A percentile compares a stretch with the other conserved stretches of the same genome.
phyloP scores from a whole-genome alignment of 805 yeast genomes.

The Barnettozyma wickerhamii region DNA sequence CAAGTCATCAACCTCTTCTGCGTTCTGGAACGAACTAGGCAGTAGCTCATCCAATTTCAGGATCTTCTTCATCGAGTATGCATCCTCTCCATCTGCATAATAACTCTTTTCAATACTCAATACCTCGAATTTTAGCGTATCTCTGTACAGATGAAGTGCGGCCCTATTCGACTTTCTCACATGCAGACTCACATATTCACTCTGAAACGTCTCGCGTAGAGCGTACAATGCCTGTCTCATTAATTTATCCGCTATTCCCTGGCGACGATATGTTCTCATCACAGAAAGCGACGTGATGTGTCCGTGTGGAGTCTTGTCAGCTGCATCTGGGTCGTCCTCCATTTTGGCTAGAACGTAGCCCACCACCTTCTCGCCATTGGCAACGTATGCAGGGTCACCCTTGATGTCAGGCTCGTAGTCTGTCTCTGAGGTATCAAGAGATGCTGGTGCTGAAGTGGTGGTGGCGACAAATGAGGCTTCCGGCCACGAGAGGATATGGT shows the following conservation, averaged over 20 bases:
- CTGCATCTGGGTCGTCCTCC: conserved; percentile 88
- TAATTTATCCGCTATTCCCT: conserved; percentile 89
- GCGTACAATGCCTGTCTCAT: conserved; percentile 84
- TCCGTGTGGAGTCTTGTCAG: conserved; percentile 72
- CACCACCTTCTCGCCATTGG: conserved; percentile 74
- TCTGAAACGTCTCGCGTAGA: conserved; percentile 74
- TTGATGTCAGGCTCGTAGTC: conserved; percentile 28
- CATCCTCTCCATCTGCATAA: conserved; percentile 97
- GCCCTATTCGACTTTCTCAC: conserved; percentile 93
- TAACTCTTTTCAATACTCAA: conserved; percentile 80
- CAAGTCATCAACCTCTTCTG: conserved; percentile 52
- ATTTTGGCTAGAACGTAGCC: conserved; percentile 95
- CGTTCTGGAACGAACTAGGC: conserved; percentile 52
- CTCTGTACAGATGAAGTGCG: conserved; percentile 86
- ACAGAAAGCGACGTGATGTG: conserved; percentile 93
- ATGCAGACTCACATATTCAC: conserved; percentile 83
- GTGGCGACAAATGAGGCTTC: conserved; percentile 96
- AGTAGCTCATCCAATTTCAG: conserved; percentile 55
- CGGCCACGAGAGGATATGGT: conserved; percentile 95
- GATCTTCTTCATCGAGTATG: conserved; percentile 85
- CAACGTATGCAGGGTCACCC: conserved; percentile 61
- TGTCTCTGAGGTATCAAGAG: conserved; percentile 14
- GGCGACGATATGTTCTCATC: conserved; percentile 90
- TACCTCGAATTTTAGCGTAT: conserved; percentile 79
- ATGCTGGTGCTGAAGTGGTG: conserved; percentile 47